Evolutionary conservation across 768 basidiomycete species (phyloP).

Genomic region (Paxillus rubicundulus): DNA sequence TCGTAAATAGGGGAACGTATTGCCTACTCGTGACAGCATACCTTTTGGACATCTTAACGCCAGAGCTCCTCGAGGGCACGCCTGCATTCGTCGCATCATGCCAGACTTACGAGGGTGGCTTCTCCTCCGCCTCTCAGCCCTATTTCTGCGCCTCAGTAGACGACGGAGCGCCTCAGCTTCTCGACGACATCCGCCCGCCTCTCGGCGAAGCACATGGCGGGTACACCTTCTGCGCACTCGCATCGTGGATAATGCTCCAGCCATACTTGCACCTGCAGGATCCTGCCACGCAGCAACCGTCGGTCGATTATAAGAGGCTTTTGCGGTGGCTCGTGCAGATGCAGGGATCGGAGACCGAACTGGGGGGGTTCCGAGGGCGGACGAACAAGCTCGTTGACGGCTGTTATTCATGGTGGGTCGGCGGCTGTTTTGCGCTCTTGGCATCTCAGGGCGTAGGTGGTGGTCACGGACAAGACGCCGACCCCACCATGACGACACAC

Average conservation of each 20-base stretch:
- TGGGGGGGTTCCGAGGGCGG: conserved; percentile 90
- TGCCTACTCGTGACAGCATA: conserved; percentile 84
- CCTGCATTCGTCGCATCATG: conserved; percentile 82
- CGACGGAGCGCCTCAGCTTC: conserved; percentile 22
- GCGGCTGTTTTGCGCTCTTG: conserved; percentile 78
- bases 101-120: conserved; percentile 98
- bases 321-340: conserved; percentile 81
- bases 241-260: conserved; percentile 76
- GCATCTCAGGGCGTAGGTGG: conserved; percentile 53
- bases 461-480: conserved; percentile 31
- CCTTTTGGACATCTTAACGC: conserved; percentile 83
- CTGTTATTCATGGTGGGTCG: conserved; percentile 99
- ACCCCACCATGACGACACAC: conserved; percentile 6
- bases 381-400: conserved; percentile 99
- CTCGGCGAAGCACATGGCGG: conserved; percentile 98
- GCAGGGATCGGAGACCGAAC: conserved; percentile 80
- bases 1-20: conserved; percentile 73
- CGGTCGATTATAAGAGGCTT: conserved; percentile 58
- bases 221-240: conserved; percentile 92
- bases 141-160: conserved; percentile 43
- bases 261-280: conserved; percentile 42
- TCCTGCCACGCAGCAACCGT: conserved; percentile 24
- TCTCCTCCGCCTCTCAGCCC: conserved; percentile 76
- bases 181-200: conserved; percentile 57
- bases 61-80: conserved; percentile 76